These are phyloP conservation scores for Emmonsia crescens DNA, from an alignment of 2,329 filamentous ascomycete species.

Conservation along the genomic window DNA sequence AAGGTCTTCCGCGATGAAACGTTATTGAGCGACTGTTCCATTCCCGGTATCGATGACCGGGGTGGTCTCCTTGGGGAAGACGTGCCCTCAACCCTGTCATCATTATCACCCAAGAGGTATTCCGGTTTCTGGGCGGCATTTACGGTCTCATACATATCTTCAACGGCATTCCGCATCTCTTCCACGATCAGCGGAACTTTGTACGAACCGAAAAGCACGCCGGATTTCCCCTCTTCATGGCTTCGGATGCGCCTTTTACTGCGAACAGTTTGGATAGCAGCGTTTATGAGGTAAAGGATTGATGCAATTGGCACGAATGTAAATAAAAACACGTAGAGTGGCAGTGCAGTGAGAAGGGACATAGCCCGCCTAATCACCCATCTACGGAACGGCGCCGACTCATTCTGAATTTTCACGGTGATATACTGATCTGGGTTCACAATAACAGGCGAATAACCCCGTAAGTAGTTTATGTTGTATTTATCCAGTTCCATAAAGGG, in stretches of 20 bases:
- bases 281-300: slow-evolving; percentile 62
- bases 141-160: slow-evolving; percentile 64
- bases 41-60: background rate
- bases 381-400: slow-evolving; percentile 13
- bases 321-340: slow-evolving; percentile 53
- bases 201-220: slow-evolving; percentile 58
- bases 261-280: slow-evolving; percentile 62
- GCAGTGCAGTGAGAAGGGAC: slow-evolving; percentile 43
- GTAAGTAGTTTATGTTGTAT: slow-evolving; percentile 60
- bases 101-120: slow-evolving; percentile 52
- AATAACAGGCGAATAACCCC: slow-evolving; percentile 64
- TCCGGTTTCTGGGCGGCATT: slow-evolving; percentile 59
- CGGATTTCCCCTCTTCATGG: slow-evolving; percentile 61
- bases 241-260: slow-evolving; percentile 64
- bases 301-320: slow-evolving; percentile 66
- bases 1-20: background rate
- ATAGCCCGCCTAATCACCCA: slow-evolving; percentile 12
- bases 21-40: background rate
- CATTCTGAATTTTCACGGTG: slow-evolving; percentile 19
- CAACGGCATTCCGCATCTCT: slow-evolving; percentile 63
- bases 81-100: slow-evolving; percentile 25
- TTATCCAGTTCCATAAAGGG: slow-evolving; percentile 60
- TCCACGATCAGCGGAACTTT: slow-evolving; percentile 65
- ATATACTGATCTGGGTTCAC: slow-evolving; percentile 44
- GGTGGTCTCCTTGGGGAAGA: background rate